These are phyloP conservation scores for Bifiguratus adelaidae DNA, from an alignment of 192 early-diverging fungal genomes.

Conservation along the genomic window DNA sequence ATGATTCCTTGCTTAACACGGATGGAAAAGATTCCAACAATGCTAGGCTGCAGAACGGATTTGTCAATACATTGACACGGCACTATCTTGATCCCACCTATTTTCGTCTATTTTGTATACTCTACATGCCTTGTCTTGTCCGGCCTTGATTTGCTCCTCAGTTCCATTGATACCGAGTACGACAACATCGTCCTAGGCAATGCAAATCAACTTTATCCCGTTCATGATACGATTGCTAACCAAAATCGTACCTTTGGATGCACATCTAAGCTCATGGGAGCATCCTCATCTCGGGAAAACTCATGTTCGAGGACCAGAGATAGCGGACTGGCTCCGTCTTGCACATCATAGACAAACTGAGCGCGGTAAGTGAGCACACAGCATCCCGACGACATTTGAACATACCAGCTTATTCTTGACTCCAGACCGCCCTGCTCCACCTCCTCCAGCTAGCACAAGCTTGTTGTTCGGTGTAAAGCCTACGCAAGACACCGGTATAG, in stretches of 20 bases:
- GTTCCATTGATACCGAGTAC: slow-evolving; percentile 65
- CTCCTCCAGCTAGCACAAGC: slow-evolving; percentile 75
- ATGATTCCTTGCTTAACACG: slow-evolving; percentile 32
- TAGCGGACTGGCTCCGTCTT: too few species aligned
- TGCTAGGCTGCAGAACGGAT: too few species aligned
- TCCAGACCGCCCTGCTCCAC: slow-evolving; percentile 67
- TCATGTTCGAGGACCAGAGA: too few species aligned
- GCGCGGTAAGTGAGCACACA: too few species aligned
- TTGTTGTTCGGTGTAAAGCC: slow-evolving; percentile 44
- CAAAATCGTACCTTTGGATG: slow-evolving; percentile 58
- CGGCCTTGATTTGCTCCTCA: slow-evolving; percentile 45
- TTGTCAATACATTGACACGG: too few species aligned
- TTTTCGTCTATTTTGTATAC: slow-evolving; percentile 51
- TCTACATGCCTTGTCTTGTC: slow-evolving; percentile 71
- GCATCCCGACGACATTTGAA: slow-evolving; percentile 28
- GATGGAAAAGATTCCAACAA: slow-evolving; percentile 27
- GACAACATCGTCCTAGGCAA: slow-evolving; percentile 14
- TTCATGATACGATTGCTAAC: background rate
- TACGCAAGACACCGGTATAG: slow-evolving; percentile 51
- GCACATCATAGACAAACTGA: too few species aligned
- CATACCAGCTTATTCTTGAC: slow-evolving; percentile 84
- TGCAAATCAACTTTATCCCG: background rate
- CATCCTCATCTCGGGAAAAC: slow-evolving; percentile 55
- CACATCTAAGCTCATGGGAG: slow-evolving; percentile 67
- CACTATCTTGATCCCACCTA: too few species aligned